phyloP scores from a whole-genome alignment of 148 eudicot species.

The Arctostaphylos glauca region DNA sequence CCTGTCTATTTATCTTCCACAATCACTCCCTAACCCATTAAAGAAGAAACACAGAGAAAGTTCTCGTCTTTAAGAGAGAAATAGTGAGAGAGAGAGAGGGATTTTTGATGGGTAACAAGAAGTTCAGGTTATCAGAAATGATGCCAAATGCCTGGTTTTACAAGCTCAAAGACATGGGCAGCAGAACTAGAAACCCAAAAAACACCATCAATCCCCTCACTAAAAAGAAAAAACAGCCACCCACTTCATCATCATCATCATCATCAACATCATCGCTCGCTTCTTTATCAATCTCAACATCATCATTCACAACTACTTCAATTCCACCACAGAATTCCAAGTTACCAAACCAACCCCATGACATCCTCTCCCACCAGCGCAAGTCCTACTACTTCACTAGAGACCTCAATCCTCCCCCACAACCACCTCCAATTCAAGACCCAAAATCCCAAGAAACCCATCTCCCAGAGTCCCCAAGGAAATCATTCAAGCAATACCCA shows the following conservation, averaged over 20 bases:
- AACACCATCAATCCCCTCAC: slow-evolving; percentile 14
- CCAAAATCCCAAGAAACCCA: not conserved
- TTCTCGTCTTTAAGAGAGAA: not conserved
- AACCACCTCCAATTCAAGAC: not conserved
- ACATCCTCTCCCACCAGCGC: slow-evolving; percentile 27
- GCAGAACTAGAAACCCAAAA: slow-evolving; percentile 16
- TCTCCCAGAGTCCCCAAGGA: not conserved
- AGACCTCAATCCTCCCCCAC: slow-evolving; percentile 29
- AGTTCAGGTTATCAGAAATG: slow-evolving; percentile 48
- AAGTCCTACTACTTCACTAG: slow-evolving; percentile 67
- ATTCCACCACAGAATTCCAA: slow-evolving; percentile 1
- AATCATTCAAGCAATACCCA: not conserved
- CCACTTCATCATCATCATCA: slow-evolving; percentile 16
- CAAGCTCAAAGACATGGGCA: slow-evolving; percentile 45
- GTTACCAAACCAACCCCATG: slow-evolving; percentile 8
- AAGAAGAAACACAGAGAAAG: not conserved
- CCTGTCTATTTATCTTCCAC: slow-evolving; percentile 2
- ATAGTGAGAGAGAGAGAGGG: not conserved
- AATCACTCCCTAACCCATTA: not conserved
- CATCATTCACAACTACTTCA: slow-evolving; percentile 8
- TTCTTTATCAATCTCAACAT: not conserved
- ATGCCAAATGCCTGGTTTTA: slow-evolving; percentile 58
- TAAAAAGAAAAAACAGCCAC: slow-evolving; percentile 22
- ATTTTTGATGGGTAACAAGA: slow-evolving; percentile 39
- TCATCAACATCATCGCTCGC: not conserved